Percentiles rank a stretch among this genome's conserved stretches.
phyloP scores from a whole-genome alignment of 768 basidiomycete species.

The Coprinopsis sp. region DNA sequence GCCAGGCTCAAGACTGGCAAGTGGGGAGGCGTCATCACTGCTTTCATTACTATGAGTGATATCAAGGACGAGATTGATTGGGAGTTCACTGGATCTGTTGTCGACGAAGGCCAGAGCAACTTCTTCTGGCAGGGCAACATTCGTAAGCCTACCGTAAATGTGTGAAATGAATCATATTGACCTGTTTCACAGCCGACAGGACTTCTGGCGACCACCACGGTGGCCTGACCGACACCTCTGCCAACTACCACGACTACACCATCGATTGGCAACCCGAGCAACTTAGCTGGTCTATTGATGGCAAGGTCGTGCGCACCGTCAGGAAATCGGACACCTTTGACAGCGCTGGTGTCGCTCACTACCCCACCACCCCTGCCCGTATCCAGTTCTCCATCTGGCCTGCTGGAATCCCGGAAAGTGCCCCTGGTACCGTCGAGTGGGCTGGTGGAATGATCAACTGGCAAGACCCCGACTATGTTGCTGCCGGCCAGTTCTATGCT shows the following conservation, averaged over 20 bases:
- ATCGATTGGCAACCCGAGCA: constrained; percentile 76
- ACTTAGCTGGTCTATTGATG: constrained; percentile 67
- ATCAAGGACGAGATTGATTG: constrained; percentile 86
- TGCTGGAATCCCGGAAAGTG: constrained; percentile 59
- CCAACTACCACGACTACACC: constrained; percentile 72
- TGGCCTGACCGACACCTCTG: constrained; percentile 58
- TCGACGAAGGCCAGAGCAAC: constrained; percentile 70
- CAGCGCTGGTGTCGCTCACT: constrained; percentile 52
- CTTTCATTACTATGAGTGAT: constrained; percentile 81
- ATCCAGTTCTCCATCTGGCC: constrained; percentile 84
- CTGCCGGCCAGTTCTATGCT: constrained; percentile 72
- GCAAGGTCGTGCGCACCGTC: constrained; percentile 64
- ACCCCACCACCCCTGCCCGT: constrained; percentile 75
- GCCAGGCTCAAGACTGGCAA: constrained; percentile 68
- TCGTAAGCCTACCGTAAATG: constrained; percentile 36
- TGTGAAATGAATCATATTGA: not conserved
- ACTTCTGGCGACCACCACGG: constrained; percentile 46
- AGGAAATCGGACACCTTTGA: constrained; percentile 54
- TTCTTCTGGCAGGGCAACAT: constrained; percentile 74
- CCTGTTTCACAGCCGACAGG: constrained; percentile 16
- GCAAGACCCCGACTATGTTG: constrained; percentile 68
- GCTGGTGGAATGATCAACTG: constrained; percentile 81
- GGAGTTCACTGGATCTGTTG: constrained; percentile 70
- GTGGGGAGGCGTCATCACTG: constrained; percentile 79
- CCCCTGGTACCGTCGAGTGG: constrained; percentile 74